These are phyloP conservation scores for Debaryomyces robertsiae DNA, from an alignment of 1,139 yeast species.

Conservation along the genomic window DNA sequence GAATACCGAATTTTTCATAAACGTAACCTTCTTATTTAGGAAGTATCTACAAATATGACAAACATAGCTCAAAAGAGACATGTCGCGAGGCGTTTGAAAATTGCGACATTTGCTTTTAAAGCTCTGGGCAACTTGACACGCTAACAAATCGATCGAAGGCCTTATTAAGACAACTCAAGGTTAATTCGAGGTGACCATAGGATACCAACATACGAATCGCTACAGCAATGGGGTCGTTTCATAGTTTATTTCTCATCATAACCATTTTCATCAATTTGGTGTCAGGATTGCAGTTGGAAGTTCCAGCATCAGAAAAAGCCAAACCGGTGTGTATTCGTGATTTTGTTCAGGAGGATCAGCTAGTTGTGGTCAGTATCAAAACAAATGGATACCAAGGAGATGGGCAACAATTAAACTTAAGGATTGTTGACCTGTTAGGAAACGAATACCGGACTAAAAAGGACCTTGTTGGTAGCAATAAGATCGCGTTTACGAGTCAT, in stretches of 20 bases:
- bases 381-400: constrained; percentile 78
- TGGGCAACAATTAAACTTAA: constrained; percentile 74
- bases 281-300: constrained; percentile 42
- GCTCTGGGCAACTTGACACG: constrained; percentile 10
- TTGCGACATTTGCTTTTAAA: constrained; percentile 1
- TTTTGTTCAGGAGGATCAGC: constrained; percentile 78
- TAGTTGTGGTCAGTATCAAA: constrained; percentile 80
- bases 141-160: constrained; percentile 7
- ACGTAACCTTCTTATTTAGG: background rate
- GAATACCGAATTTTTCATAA: background rate
- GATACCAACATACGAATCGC: background rate
- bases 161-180: background rate
- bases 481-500: constrained; percentile 82
- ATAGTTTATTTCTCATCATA: constrained; percentile 3
- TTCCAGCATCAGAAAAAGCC: constrained; percentile 38
- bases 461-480: constrained; percentile 64
- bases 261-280: constrained; percentile 24
- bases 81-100: constrained; percentile 5
- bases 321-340: constrained; percentile 77
- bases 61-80: no score
- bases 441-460: constrained; percentile 69
- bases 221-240: constrained; percentile 4
- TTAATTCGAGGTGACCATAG: background rate
- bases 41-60: background rate
- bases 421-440: constrained; percentile 66